Evolutionary conservation across 140 eudicot genomes (phyloP), one percentile per base, ranked within the genome.

Genomic region (Oenanthe javanica): DNA sequence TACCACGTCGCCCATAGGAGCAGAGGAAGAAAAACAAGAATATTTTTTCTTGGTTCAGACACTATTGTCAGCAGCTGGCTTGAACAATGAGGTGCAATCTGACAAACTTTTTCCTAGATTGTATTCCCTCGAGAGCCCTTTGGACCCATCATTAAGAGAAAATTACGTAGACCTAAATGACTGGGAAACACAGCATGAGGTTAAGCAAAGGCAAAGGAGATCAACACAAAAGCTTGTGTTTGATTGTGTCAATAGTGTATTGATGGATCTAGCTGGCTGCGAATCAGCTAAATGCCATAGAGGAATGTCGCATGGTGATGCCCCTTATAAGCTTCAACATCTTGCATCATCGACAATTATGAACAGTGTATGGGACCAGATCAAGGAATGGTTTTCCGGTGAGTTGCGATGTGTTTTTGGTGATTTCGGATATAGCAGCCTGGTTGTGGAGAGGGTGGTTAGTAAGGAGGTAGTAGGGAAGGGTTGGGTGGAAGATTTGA

Each of bases 71-170:
- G 92, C 81, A 25, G 89, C 91, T 18, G 96, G 96, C 76, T 84
- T 95, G 4, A 81, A 81, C 38, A 72, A 61, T 4, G 87, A 83
- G 73, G 77, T 81, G 21, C 84, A 77, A 15, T 42, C 85, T 2
- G 83, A 79, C 85, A 76, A 93, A 3, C 78, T 84, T 76, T 25
- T 92, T 67, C 63, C 82, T 64, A 84, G 85, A 79, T 92, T 96
- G 97, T 91, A 95, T 82, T 92, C 97, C 0, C 87, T 91, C 15
- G 97, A 89, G n/a, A 88, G 97, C 89, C 99, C 99, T 0, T 77
- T 95, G 59, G 94, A 95, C 86, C 99, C 99, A 5, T 86, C 90
- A 1, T 70, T 95, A 77, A 84, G 97, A 77, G 96, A 92, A 71
- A 91, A 83, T 4, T 95, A 87, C 85, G 78, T 82, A 54, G 87